Evolutionary conservation across 176 grass and related monocot genomes (phyloP).

Genomic region (Metroxylon sagu): DNA sequence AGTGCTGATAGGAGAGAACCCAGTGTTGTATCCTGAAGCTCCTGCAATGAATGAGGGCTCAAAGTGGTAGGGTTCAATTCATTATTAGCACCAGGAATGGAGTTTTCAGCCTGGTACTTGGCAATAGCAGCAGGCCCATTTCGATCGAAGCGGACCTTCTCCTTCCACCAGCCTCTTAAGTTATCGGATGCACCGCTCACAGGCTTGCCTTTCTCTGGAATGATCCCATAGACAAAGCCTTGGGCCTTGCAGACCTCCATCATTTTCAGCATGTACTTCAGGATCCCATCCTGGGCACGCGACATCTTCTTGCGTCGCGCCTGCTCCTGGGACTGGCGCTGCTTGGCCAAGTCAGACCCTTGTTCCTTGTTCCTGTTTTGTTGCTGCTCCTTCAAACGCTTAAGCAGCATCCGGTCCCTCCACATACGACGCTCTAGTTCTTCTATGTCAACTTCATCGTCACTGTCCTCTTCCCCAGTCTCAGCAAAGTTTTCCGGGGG

Average conservation of each 20-base stretch:
- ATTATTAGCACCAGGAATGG: slow-evolving; percentile 43
- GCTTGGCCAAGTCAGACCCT: slow-evolving; percentile 32
- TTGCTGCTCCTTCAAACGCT: slow-evolving; percentile 78
- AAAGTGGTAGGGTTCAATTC: slow-evolving; percentile 33
- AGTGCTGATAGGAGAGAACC: slow-evolving; percentile 88
- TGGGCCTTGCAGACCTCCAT: slow-evolving; percentile 97
- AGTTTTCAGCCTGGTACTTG: slow-evolving; percentile 78
- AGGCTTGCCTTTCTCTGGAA: slow-evolving; percentile 97
- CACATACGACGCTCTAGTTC: slow-evolving; percentile 94
- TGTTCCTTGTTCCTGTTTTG: slow-evolving; percentile 63
- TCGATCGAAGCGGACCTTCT: slow-evolving; percentile 95
- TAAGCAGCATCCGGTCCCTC: slow-evolving; percentile 76
- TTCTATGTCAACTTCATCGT: slow-evolving; percentile 80
- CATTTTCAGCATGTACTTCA: slow-evolving; percentile 99
- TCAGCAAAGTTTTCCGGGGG: slow-evolving; percentile 58
- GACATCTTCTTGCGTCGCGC: slow-evolving; percentile 99
- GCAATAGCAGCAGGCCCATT: slow-evolving; percentile 87
- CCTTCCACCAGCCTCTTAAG: slow-evolving; percentile 94
- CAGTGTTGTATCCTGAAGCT: slow-evolving; percentile 94
- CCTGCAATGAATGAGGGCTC: slow-evolving; percentile 62
- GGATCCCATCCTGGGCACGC: slow-evolving; percentile 90
- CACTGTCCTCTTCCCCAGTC: slow-evolving; percentile 54
- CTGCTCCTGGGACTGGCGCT: slow-evolving; percentile 77
- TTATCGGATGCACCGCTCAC: slow-evolving; percentile 96
- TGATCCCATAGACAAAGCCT: slow-evolving; percentile 96